Base-by-base conservation (phyloP, 192 early-diverging fungal genomes). In the Umbelopsis ramanniana region DNA sequence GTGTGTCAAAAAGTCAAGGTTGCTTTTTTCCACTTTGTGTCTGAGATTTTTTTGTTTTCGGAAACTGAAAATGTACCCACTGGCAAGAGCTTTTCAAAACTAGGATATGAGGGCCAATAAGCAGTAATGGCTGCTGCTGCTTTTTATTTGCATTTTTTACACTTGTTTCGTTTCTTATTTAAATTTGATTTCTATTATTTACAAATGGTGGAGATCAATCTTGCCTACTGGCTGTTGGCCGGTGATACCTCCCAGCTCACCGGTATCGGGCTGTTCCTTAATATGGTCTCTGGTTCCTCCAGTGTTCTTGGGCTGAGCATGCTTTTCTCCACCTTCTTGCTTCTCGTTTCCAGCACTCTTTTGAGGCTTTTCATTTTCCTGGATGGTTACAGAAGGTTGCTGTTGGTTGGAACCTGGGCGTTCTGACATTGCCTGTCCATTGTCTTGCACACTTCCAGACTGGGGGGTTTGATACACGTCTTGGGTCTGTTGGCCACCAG, bases 211-310 rank as follows among this genome's bases (percentile, higher is more conserved):
- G 21, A 75, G 12, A 70, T 75, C 69, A 53, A 75, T 54, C 63
- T 75, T 69, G 6, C 74, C 74, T 67, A 75, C 74, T 7, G 74
- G 74, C 21, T 75, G 74, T 35, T 75, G 46, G n/a, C 74, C 74
- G 23, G 69, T 75, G 17, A 75, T 38, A 14, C 74, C 74, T 71
- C 74, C 74, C 6, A 66, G 11, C 37, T 63, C 29, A 19, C 69
- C 69, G n/a, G 50, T 37, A 33, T 52, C 57, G 35, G 74, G 69
- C 37, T 75, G 74, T 12, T 75, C 69, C 23, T 69, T 69, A 46
- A 75, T 46, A 46, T 71, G 69, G 10, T 70, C 33, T 17, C 46
- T 48, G 15, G 46, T 50, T 14, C 74, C 74, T 46, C 74, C 74
- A 22, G 74, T 75, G 23, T 75, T 75, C 47, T 69, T 54, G 23